Percentiles rank a stretch among this genome's conserved stretches.
Conservation (phyloP, 2,329 filamentous ascomycete genomes). For the Dothiorella sarmentorum region DNA sequence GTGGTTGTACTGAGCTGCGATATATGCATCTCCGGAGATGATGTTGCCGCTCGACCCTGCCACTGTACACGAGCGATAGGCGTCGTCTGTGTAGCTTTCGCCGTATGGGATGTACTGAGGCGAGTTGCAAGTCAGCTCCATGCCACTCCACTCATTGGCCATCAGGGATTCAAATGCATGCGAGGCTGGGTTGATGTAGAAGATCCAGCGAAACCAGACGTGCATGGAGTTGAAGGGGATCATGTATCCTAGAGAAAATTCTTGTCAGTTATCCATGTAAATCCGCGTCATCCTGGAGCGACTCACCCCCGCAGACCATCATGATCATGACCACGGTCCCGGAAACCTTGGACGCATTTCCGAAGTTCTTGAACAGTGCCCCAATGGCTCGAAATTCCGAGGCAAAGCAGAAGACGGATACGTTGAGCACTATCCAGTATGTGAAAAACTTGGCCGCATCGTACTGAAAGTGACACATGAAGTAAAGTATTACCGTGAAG, state of each 20-base stretch:
- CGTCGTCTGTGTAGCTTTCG: not conserved
- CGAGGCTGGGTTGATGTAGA: slow-evolving; percentile 72
- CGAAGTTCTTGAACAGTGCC: slow-evolving; percentile 65
- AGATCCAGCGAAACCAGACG: slow-evolving; percentile 43
- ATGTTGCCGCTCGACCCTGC: slow-evolving; percentile 36
- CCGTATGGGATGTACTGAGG: not conserved
- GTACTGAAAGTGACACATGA: slow-evolving; percentile 74
- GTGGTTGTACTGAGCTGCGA: slow-evolving; percentile 33
- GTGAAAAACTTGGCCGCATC: slow-evolving; percentile 77
- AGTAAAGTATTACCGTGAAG: slow-evolving; percentile 81
- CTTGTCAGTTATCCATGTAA: too few relatives aligned
- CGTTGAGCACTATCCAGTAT: slow-evolving; percentile 68
- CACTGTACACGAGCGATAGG: slow-evolving; percentile 27
- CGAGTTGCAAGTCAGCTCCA: not conserved
- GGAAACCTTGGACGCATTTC: slow-evolving; percentile 53
- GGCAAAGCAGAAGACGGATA: slow-evolving; percentile 66
- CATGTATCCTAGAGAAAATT: too few relatives aligned
- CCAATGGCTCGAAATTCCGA: slow-evolving; percentile 79
- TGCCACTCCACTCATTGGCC: slow-evolving; percentile 62
- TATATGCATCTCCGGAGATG: slow-evolving; percentile 41
- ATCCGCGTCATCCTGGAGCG: too few relatives aligned
- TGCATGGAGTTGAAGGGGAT: slow-evolving; percentile 61
- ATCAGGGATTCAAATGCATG: slow-evolving; percentile 78
- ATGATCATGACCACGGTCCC: slow-evolving; percentile 64
- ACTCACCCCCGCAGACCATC: too few relatives aligned